Evolutionary conservation across 2,329 filamentous ascomycete species (phyloP).

Genomic region (Nothopassalora personata): DNA sequence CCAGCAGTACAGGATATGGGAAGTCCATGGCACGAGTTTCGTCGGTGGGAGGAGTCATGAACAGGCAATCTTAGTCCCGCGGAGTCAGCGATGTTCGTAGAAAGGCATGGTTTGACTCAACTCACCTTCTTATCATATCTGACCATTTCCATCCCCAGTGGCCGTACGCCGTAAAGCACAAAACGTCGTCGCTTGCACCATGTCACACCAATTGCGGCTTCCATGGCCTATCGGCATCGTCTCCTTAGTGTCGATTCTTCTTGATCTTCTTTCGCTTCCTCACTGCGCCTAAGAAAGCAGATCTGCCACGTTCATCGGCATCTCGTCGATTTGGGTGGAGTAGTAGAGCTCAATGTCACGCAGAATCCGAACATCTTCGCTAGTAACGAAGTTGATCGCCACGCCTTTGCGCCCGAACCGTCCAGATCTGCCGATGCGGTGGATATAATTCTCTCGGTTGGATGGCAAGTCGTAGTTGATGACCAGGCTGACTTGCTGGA

Average conservation of each 20-base stretch:
- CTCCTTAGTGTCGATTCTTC: background rate
- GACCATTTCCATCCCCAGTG: slow-evolving; percentile 33
- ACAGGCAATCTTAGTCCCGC: background rate
- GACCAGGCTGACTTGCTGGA: slow-evolving; percentile 94
- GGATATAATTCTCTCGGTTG: slow-evolving; percentile 99
- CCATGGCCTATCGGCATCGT: background rate
- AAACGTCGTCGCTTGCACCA: background rate
- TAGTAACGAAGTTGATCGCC: slow-evolving; percentile 98
- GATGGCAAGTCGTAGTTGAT: slow-evolving; percentile 99
- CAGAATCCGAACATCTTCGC: slow-evolving; percentile 94
- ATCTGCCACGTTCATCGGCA: slow-evolving; percentile 77
- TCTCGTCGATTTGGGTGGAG: slow-evolving; percentile 95
- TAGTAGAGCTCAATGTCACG: slow-evolving; percentile 97
- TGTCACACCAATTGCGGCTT: background rate
- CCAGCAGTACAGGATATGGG: background rate
- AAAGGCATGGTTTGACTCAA: background rate
- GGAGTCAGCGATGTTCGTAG: background rate
- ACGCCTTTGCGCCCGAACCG: slow-evolving; percentile 97
- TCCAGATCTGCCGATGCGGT: slow-evolving; percentile 92
- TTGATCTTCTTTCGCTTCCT: background rate
- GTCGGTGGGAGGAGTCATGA: background rate
- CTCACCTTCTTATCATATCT: slow-evolving; percentile 26
- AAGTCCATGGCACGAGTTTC: background rate
- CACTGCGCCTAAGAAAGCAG: slow-evolving; percentile 27
- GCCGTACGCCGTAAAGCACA: slow-evolving; percentile 24